These are phyloP conservation scores for Helichrysum umbraculigerum DNA, from an alignment of 129 eudicot species.

Conservation along the genomic window DNA sequence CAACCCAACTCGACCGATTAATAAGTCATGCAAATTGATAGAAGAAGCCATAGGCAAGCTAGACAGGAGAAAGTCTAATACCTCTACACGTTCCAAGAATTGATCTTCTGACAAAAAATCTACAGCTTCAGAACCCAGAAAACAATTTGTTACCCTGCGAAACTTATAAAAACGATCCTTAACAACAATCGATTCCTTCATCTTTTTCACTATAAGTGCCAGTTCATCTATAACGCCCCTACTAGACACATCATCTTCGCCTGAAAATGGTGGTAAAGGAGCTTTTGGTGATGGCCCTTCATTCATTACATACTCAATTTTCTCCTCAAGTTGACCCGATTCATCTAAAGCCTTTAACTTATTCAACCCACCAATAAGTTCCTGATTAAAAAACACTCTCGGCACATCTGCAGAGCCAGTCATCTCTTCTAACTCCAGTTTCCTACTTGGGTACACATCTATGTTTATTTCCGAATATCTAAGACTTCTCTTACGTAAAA, in stretches of 20 bases:
- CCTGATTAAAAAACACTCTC: constrained; percentile 64
- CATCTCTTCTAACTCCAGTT: constrained; percentile 55
- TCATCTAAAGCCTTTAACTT: constrained; percentile 56
- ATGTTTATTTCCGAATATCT: constrained; percentile 63
- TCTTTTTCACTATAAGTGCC: constrained; percentile 58
- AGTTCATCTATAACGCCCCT: constrained; percentile 63
- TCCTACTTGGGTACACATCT: constrained; percentile 65
- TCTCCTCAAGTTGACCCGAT: constrained; percentile 57
- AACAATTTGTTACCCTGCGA: constrained; percentile 59
- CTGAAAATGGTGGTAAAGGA: constrained; percentile 76
- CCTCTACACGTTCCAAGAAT: constrained; percentile 67
- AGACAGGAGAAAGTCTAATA: constrained; percentile 31
- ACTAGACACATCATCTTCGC: constrained; percentile 66
- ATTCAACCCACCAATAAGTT: constrained; percentile 51
- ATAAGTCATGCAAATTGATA: constrained; percentile 10
- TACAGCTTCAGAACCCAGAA: constrained; percentile 72
- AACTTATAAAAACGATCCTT: constrained; percentile 59
- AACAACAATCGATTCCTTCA: constrained; percentile 50
- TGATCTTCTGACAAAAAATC: constrained; percentile 80
- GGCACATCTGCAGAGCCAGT: constrained; percentile 59
- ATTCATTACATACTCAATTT: constrained; percentile 55
- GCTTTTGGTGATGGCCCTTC: constrained; percentile 64
- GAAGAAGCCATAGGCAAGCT: not conserved
- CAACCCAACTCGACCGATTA: not conserved
- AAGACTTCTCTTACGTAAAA: constrained; percentile 49